phyloP scores from a whole-genome alignment of 352 stramenopile genomes.

The Globisporangium carolinianum region DNA sequence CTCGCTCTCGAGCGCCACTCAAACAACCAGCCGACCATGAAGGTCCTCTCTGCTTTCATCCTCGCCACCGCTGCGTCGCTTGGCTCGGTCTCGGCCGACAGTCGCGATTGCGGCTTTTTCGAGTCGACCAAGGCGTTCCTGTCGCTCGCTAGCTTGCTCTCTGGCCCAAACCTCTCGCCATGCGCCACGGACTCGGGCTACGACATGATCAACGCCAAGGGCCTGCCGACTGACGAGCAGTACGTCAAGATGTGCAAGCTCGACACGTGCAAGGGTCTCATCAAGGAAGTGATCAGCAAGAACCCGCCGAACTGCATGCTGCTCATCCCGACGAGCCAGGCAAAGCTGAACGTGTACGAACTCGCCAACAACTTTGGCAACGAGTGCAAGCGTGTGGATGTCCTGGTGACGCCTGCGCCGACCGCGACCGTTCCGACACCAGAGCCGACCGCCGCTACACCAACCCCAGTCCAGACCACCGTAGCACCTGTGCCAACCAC shows the following conservation, averaged over 20 bases:
- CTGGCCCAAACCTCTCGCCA: constrained; percentile 10
- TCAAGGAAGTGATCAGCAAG: constrained; percentile 19
- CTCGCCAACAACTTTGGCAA: constrained; percentile 50
- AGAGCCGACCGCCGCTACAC: too few species aligned
- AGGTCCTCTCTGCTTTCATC: too few species aligned
- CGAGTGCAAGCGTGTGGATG: constrained; percentile 37
- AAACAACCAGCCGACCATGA: too few species aligned
- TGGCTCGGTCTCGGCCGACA: constrained; percentile 7
- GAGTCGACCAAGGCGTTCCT: constrained; percentile 19
- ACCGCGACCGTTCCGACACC: too few species aligned
- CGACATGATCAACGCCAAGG: constrained; percentile 29
- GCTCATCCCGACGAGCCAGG: constrained; percentile 25
- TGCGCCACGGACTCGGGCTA: constrained; percentile 23
- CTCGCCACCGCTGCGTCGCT: constrained; percentile 21
- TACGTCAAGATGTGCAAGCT: constrained; percentile 31
- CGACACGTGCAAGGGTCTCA: constrained; percentile 23
- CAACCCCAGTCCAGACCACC: too few species aligned
- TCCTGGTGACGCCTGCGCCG: too few species aligned
- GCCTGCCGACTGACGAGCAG: constrained; percentile 22
- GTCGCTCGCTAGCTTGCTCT: constrained; percentile 16
- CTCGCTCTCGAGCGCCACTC: too few species aligned
- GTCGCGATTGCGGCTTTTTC: constrained; percentile 13
- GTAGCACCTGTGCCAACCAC: too few species aligned
- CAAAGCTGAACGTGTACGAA: constrained; percentile 30
- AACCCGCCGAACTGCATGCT: constrained; percentile 33